Base-by-base conservation (phyloP, 2,329 filamentous ascomycete species). In the Ophiostoma triangulosporum region DNA sequence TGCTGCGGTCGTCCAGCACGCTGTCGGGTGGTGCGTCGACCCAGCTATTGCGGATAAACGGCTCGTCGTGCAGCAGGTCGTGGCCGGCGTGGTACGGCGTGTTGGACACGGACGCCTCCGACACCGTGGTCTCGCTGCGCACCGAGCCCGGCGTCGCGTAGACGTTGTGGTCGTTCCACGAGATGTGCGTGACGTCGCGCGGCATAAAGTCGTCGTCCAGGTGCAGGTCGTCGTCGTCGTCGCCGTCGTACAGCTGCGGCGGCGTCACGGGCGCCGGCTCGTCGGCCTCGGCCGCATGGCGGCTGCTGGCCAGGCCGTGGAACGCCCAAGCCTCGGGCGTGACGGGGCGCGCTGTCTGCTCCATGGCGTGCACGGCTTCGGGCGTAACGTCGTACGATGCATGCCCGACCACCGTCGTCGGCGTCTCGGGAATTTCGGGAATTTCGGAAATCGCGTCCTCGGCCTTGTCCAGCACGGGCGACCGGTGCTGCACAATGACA, bases 111-210 rank as follows among this genome's bases (percentile, higher is more conserved):
- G 45, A 26, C n/a, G 35, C 22, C 3, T 20, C 66, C 11, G 66
- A 66, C 3, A 68, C 48, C 1, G 67, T 69, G 24, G 62, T 65
- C 36, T 64, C 64, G 60, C 67, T 70, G 45, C 60, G 62, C 17
- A 65, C 43, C 1, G 68, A 70, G 45, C 62, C 60, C 0, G 68
- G 66, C 1, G 65, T 63, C 17, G 65, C 67, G 22, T 63, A 63
- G 4, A 53, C 35, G 12, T 62, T 17, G 12, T 63, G 61, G 3
- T 57, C 59, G 43, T 64, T 61, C 65, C 65, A 69, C 0, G 64
- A 54, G 0, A 62, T 50, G 52, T 68, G 60, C 6, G 65, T 66
- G n/a, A 65, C 63, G 48, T 68, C 64, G 8, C 62, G 62, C 2
- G 64, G 60, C 6, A 57, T 33, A 38, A 64, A 62, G 8, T 60